Evolutionary conservation across 2,329 filamentous ascomycete species (phyloP), one percentile per base, ranked within the genome.

Genomic region (Ceratocystis cacaofunesta): DNA sequence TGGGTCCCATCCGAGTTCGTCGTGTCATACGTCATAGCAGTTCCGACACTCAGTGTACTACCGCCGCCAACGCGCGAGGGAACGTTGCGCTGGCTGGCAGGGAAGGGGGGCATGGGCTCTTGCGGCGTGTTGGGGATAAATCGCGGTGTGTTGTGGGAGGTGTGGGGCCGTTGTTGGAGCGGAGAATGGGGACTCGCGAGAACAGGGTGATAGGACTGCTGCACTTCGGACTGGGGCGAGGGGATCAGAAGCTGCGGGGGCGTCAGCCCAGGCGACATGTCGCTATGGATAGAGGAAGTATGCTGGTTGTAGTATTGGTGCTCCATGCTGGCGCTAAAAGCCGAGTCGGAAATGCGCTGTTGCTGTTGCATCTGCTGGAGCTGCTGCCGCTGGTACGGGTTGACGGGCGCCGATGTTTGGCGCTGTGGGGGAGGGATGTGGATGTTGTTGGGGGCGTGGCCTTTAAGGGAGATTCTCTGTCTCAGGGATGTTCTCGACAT

Each of bases 111-210:
- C 71, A 66, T 65, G 8, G 63, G 58, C 22, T 60, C 61, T 19
- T 50, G 36, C 4, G 62, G 63, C n/a, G 58, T 58, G 36, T 46
- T 66, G 15, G 65, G 64, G 17, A 63, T 19, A 5, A 66, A 30
- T 6, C 65, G 58, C 71, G 68, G 70, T 69, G 65, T 67, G 68
- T 70, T 61, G 74, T 48, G 72, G 70, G 1, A 82, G 77, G 78
- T 86, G 73, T 81, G 82, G 32, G 80, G 82, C 41, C 79, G 75
- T 70, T 82, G 82, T 71, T 86, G 84, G 1, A 86, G 74, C 12
- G 84, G 84, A 4, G 84, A 86, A 69, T 86, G 80, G 2, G 84
- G 84, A 57, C 80, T 85, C 15, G 84, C 84, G 57, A 80, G 80
- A 1, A 86, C 83, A 0, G 84, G 84, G 10, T 80, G 81, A 73